These are phyloP conservation scores for Kwoniella botswanensis DNA, from an alignment of 768 basidiomycete genomes.

Conservation along the genomic window DNA sequence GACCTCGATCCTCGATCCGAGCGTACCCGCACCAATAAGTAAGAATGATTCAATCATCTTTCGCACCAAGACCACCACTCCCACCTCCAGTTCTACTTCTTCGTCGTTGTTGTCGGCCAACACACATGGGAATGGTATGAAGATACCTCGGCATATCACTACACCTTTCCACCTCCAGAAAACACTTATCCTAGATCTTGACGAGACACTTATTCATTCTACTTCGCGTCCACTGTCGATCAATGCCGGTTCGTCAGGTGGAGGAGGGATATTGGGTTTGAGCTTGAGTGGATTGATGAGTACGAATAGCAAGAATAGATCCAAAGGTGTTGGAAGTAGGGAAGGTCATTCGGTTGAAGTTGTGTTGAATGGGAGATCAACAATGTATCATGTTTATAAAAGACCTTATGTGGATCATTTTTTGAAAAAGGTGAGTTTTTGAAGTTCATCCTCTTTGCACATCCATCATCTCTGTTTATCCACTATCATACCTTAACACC, in stretches of 20 bases:
- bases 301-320: conserved; percentile 25
- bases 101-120: too few relatives aligned
- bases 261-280: conserved; percentile 55
- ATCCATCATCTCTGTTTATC: not conserved
- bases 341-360: conserved; percentile 92
- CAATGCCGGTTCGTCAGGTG: conserved; percentile 61
- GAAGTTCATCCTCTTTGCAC: too few relatives aligned
- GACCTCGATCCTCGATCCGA: conserved; percentile 46
- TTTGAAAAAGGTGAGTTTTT: conserved; percentile 71
- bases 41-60: conserved; percentile 23
- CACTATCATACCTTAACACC: not conserved
- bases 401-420: conserved; percentile 97
- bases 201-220: conserved; percentile 98
- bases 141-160: conserved; percentile 51
- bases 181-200: conserved; percentile 94
- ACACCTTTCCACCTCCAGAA: conserved; percentile 82
- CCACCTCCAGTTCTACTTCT: conserved; percentile 5
- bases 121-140: too few relatives aligned
- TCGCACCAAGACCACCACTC: not conserved
- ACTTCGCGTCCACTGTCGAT: conserved; percentile 71
- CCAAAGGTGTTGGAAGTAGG: conserved; percentile 50
- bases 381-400: conserved; percentile 97
- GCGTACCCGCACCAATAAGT: conserved; percentile 31
- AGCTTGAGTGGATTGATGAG: conserved; percentile 50
- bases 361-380: conserved; percentile 81